phyloP scores from a whole-genome alignment of 2,329 filamentous ascomycete species.

The Hymenoscyphus infarciens region DNA sequence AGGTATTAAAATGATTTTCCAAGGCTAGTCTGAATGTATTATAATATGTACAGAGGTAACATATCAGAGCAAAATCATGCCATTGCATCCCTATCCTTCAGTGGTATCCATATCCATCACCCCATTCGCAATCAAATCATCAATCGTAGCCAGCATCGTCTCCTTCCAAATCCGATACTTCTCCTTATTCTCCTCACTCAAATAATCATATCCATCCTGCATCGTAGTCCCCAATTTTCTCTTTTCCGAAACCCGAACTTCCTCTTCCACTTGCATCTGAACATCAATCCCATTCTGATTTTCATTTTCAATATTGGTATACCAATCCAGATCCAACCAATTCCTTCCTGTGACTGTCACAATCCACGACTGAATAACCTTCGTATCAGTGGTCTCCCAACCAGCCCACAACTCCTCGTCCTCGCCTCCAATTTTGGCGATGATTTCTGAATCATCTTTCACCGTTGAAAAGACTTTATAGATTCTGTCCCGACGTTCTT shows the following conservation, averaged over 20 bases:
- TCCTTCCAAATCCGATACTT: conserved; percentile 65
- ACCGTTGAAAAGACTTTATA: conserved; percentile 41
- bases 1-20: neutral
- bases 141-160: conserved; percentile 53
- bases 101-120: conserved; percentile 14
- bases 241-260: conserved; percentile 23
- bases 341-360: conserved; percentile 47
- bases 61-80: neutral
- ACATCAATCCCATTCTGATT: conserved; percentile 33
- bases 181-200: conserved; percentile 58
- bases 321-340: conserved; percentile 54
- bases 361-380: conserved; percentile 61
- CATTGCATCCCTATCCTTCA: neutral
- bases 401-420: conserved; percentile 47
- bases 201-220: conserved; percentile 68
- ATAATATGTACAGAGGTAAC: neutral
- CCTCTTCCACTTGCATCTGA: conserved; percentile 34
- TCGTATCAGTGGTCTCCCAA: conserved; percentile 47
- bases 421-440: conserved; percentile 45
- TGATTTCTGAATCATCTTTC: conserved; percentile 38
- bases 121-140: conserved; percentile 36
- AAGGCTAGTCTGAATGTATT: neutral
- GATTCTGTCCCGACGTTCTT: conserved; percentile 45
- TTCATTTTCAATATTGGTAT: conserved; percentile 51
- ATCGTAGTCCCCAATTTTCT: conserved; percentile 57